phyloP scores from a whole-genome alignment of 2,329 filamentous ascomycete species.

The Arachnomyces sp. region DNA sequence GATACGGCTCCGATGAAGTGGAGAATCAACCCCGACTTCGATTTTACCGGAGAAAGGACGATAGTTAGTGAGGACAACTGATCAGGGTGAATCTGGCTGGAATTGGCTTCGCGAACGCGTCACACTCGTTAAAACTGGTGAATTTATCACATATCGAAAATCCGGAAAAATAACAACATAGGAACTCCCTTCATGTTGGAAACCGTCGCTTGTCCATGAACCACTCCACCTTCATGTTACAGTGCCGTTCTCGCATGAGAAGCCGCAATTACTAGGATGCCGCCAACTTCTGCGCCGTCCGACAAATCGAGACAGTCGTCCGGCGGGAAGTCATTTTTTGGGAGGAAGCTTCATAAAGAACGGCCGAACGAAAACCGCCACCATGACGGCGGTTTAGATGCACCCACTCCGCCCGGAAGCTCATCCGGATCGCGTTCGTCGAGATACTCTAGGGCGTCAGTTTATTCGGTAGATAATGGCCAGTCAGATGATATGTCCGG shows the following conservation, averaged over 20 bases:
- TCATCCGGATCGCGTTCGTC: conserved; percentile 61
- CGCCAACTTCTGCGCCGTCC: conserved; percentile 53
- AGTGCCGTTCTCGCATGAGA: conserved; percentile 15
- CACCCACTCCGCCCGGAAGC: conserved; percentile 54
- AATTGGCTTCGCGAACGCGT: too few relatives aligned
- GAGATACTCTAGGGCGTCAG: conserved; percentile 63
- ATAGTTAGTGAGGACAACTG: too few relatives aligned
- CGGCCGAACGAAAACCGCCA: conserved; percentile 59
- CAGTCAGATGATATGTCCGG: conserved; percentile 51
- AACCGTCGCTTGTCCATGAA: background rate
- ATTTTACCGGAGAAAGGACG: too few relatives aligned
- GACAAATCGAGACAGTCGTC: conserved; percentile 78
- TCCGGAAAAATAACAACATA: too few relatives aligned
- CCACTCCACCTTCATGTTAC: conserved; percentile 22
- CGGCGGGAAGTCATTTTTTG: conserved; percentile 77
- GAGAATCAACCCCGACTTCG: too few relatives aligned
- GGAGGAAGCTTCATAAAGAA: conserved; percentile 67
- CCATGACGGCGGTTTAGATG: conserved; percentile 49
- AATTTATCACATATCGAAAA: too few relatives aligned
- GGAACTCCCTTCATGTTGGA: too few relatives aligned
- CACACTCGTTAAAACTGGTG: too few relatives aligned
- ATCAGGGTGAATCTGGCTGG: too few relatives aligned
- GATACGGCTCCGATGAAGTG: too few relatives aligned
- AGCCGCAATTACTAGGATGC: conserved; percentile 35
- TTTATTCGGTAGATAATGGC: conserved; percentile 62